Evolutionary conservation across 495 filamentous ascomycete genomes (phyloP).

Genomic region (Collariella sp.): DNA sequence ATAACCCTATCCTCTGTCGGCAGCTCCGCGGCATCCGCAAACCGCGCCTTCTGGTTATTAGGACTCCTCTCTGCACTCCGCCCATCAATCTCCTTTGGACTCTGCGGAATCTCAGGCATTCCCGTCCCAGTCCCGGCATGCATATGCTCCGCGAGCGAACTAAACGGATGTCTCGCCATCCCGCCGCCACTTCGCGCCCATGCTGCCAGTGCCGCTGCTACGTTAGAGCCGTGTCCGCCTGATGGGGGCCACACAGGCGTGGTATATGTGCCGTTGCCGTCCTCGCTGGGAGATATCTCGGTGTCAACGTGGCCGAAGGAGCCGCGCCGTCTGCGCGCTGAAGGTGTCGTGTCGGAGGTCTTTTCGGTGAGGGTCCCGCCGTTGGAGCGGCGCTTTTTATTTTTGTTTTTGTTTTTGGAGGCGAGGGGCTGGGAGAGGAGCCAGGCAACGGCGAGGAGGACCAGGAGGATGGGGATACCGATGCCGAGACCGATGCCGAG

Average conservation of each 20-base stretch:
- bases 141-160: background rate
- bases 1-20: background rate
- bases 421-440: background rate
- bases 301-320: constrained; percentile 5
- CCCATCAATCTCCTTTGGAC: constrained; percentile 8
- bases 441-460: constrained; percentile 5
- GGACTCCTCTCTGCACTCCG: background rate
- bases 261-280: background rate
- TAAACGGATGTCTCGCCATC: background rate
- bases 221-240: background rate
- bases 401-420: background rate
- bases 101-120: background rate
- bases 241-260: background rate
- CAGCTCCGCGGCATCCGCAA: background rate
- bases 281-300: background rate
- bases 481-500: constrained; percentile 16
- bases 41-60: background rate
- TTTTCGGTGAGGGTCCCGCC: background rate
- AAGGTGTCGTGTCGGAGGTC: background rate
- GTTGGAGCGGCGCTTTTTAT: background rate
- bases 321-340: background rate
- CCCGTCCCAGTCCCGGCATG: background rate
- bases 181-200: background rate
- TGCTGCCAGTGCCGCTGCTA: too few relatives aligned
- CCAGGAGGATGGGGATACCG: constrained; percentile 12